Base-by-base conservation (phyloP, 192 early-diverging fungal species). In the Funneliformis mosseae region DNA sequence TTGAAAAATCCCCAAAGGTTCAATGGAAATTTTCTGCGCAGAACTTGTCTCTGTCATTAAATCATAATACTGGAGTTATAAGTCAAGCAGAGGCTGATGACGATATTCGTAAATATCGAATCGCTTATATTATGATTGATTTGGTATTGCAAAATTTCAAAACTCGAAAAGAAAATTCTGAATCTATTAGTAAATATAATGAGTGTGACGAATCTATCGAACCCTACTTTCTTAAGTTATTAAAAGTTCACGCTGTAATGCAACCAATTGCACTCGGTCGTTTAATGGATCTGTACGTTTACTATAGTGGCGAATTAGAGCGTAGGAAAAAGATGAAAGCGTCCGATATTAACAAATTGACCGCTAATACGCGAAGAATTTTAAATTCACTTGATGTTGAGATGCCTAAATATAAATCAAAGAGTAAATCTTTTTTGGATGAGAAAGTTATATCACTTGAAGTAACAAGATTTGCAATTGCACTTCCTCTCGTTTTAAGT, bases 231-330 rank as follows among this genome's bases (percentile, higher is more conserved):
- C 78, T 95, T 0, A 81, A 85, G 25, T 79, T 95, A 27, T 72
- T 85, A 33, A 92, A 92, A 76, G 82, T 93, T 25, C 90, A 92
- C 74, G 92, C 91, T 0, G 85, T 95, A 8, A 88, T 95, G 90
- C 93, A 94, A 55, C 93, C 94, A 3, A 89, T 85, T 72, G 91
- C 93, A 0, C 69, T 95, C 8, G 89, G 89, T 14, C 88, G 87
- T 69, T 80, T 94, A 11, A 84, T 89, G 8, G 94, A 93, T 48
- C 80, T 92, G 23, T 87, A 88, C 33, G 79, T 91, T 27, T 94
- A 90, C 79, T 95, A 93, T 78, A 87, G 86, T 8, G 86, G 87
- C 8, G 92, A 93, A 67, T 85, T 96, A 50, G 88, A 89, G 28
- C 81, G 89, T 55, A 82, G 89, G 18, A 92, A 87, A 50, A 81